phyloP scores from a whole-genome alignment of 805 yeast genomes.

The Candida dendrica region DNA sequence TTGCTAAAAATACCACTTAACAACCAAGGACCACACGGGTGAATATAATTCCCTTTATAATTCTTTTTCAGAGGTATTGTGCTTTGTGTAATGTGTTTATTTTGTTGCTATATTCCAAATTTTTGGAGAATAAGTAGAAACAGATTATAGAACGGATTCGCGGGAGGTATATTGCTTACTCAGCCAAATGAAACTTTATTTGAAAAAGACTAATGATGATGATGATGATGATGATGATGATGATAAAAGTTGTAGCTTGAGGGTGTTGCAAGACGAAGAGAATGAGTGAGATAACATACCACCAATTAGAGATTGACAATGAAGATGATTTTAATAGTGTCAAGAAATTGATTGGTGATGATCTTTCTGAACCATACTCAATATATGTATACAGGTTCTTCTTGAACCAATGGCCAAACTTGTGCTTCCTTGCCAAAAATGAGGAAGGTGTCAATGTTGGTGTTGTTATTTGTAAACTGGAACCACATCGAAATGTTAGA shows the following conservation, averaged over 20 bases:
- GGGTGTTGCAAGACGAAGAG: background rate
- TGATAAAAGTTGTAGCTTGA: too few relatives aligned
- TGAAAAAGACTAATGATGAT: background rate
- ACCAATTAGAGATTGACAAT: slow-evolving; percentile 15
- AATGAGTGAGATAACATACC: slow-evolving; percentile 12
- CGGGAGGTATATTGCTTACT: too few relatives aligned
- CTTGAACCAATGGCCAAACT: slow-evolving; percentile 83
- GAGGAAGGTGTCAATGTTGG: slow-evolving; percentile 49
- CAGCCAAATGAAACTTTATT: too few relatives aligned
- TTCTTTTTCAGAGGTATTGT: too few relatives aligned
- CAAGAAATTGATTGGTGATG: slow-evolving; percentile 54
- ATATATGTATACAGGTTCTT: slow-evolving; percentile 89
- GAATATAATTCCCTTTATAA: too few relatives aligned
- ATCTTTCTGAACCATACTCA: slow-evolving; percentile 91
- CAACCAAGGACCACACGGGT: too few relatives aligned
- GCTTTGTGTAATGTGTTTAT: too few relatives aligned
- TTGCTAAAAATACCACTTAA: too few relatives aligned
- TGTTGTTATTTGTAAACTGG: slow-evolving; percentile 76
- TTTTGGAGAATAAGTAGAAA: too few relatives aligned
- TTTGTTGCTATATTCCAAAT: too few relatives aligned
- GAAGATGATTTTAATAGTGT: slow-evolving; percentile 42
- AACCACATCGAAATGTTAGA: slow-evolving; percentile 65
- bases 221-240: too few relatives aligned
- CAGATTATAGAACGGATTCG: too few relatives aligned
- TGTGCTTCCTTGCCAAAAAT: slow-evolving; percentile 59